A percentile compares a stretch with the other conserved stretches of the same genome.
Evolutionary conservation across 805 yeast species (phyloP).

Genomic region (Sugiyamaella smithiae): DNA sequence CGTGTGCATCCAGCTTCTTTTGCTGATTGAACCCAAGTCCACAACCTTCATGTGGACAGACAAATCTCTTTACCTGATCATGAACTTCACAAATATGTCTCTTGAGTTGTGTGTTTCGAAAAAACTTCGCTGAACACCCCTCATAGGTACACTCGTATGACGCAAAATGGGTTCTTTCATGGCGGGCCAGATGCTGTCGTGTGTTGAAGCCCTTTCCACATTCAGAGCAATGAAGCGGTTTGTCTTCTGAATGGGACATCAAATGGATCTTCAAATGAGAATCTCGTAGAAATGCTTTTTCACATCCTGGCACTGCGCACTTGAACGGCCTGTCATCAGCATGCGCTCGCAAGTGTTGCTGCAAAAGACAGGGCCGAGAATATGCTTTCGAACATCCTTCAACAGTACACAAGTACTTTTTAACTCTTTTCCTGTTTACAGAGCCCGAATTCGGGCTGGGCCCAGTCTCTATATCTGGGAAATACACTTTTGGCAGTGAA

Average conservation of each 20-base stretch:
- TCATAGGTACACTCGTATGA: constrained; percentile 60
- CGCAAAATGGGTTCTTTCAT: constrained; percentile 74
- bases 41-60: constrained; percentile 60
- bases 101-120: constrained; percentile 70
- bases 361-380: constrained; percentile 74
- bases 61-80: constrained; percentile 40
- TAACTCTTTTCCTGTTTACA: constrained; percentile 43
- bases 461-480: constrained; percentile 4
- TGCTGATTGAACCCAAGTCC: constrained; percentile 62
- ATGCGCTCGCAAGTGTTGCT: constrained; percentile 78
- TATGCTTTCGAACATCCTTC: constrained; percentile 74
- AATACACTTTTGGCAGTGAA: constrained; percentile 15
- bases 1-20: constrained; percentile 63
- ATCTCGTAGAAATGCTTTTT: constrained; percentile 63
- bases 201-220: constrained; percentile 86
- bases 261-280: constrained; percentile 78
- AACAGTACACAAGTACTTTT: constrained; percentile 60
- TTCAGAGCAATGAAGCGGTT: constrained; percentile 67
- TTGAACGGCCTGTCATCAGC: constrained; percentile 72
- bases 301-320: constrained; percentile 57
- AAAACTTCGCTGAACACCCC: constrained; percentile 64
- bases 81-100: constrained; percentile 70
- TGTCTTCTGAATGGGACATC: constrained; percentile 59
- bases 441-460: background rate
- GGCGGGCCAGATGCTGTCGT: constrained; percentile 76